Conservation (phyloP, 2,329 filamentous ascomycete species). For the Fonsecaea pedrosoi region DNA sequence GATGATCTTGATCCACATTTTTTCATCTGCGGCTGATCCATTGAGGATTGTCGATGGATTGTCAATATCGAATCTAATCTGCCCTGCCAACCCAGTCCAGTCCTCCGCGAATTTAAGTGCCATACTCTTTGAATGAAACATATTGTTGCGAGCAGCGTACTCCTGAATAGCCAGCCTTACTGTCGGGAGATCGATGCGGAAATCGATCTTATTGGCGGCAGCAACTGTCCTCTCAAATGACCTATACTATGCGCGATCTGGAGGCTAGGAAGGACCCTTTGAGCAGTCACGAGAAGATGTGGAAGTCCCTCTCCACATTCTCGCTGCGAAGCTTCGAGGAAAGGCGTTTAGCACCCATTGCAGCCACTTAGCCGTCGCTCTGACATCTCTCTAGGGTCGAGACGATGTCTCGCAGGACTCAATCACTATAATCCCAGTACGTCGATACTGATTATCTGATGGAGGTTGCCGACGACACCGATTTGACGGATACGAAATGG, state of each 20-base stretch:
- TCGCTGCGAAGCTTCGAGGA: too few relatives aligned
- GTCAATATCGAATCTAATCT: not conserved
- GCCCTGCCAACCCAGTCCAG: not conserved
- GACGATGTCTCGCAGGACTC: too few relatives aligned
- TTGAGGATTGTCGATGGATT: not conserved
- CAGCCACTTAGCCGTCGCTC: too few relatives aligned
- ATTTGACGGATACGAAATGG: too few relatives aligned
- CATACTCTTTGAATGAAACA: conserved; percentile 10
- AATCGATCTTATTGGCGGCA: conserved; percentile 4
- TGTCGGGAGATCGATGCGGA: conserved; percentile 1
- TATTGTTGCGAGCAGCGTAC: conserved; percentile 11
- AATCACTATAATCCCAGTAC: too few relatives aligned
- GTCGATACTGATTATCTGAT: too few relatives aligned
- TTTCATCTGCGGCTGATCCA: not conserved
- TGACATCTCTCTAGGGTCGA: too few relatives aligned
- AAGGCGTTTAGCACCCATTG: too few relatives aligned
- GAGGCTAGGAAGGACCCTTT: too few relatives aligned
- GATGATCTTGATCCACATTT: conserved; percentile 9
- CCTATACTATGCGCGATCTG: not conserved
- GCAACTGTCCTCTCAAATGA: not conserved
- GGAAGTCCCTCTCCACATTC: too few relatives aligned
- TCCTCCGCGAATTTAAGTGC: not conserved
- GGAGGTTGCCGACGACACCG: too few relatives aligned
- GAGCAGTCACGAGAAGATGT: too few relatives aligned
- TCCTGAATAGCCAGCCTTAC: conserved; percentile 3